phyloP scores from a whole-genome alignment of 2,329 filamentous ascomycete genomes.

The Fusarium oligoseptatum region DNA sequence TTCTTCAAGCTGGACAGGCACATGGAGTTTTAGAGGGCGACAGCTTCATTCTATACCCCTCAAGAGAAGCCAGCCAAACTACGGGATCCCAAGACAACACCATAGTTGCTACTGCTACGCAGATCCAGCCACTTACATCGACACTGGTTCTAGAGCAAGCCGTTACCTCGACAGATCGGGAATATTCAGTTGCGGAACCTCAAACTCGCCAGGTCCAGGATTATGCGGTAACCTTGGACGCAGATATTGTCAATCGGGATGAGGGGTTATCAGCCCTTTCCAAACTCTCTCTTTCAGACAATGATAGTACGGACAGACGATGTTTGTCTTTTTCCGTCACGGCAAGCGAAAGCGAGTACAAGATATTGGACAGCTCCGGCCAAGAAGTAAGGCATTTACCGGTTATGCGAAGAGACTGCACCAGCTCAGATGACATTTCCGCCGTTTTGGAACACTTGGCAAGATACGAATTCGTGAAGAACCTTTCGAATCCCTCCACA shows the following conservation, averaged over 20 bases:
- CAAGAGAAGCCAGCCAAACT: not conserved
- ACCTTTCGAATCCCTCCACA: not conserved
- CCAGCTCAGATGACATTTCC: not conserved
- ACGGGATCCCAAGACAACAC: not conserved
- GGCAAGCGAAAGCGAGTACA: not conserved
- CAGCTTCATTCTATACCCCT: constrained; percentile 14
- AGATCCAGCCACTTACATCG: not conserved
- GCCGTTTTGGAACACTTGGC: constrained; percentile 3
- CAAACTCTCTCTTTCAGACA: not conserved
- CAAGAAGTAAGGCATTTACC: not conserved
- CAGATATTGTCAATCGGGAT: not conserved
- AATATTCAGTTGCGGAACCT: not conserved
- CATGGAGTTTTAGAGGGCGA: constrained; percentile 20
- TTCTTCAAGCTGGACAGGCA: constrained; percentile 16
- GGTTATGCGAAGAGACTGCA: not conserved
- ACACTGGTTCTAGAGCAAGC: not conserved
- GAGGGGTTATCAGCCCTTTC: not conserved
- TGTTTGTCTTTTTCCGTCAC: not conserved
- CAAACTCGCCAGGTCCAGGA: not conserved
- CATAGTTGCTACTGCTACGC: not conserved
- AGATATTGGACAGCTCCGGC: not conserved
- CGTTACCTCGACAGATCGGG: not conserved
- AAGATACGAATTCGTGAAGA: constrained; percentile 8
- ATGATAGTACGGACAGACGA: fast-evolving
- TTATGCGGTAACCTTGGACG: not conserved